Percentiles rank a stretch among this genome's conserved stretches.
Conservation (phyloP, 257 asterid genomes). For the Voacanga thouarsii region DNA sequence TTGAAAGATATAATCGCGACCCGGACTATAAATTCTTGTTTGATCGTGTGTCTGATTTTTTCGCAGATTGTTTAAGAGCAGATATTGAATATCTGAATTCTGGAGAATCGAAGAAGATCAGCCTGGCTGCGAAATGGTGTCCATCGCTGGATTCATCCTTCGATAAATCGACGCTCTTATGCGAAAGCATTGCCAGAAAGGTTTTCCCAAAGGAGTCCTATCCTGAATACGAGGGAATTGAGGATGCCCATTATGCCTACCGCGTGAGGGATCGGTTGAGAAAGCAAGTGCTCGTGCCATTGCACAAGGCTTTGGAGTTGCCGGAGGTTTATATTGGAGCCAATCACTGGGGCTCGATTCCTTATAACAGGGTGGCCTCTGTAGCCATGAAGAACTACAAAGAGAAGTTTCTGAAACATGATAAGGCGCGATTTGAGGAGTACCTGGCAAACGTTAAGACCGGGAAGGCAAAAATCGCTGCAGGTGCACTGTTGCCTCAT, state of each 20-base stretch:
- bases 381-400: slow-evolving; percentile 22
- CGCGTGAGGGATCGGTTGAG: slow-evolving; percentile 13
- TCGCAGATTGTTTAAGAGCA: no score
- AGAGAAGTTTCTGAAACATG: slow-evolving; percentile 6
- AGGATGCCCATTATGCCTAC: slow-evolving; percentile 4
- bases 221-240: slow-evolving; percentile 11
- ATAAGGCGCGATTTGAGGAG: slow-evolving; percentile 11
- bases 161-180: slow-evolving; percentile 17
- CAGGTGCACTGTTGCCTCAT: slow-evolving; percentile 17
- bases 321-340: slow-evolving; percentile 24
- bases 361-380: slow-evolving; percentile 17
- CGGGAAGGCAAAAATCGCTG: slow-evolving; percentile 18
- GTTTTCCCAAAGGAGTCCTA: neutral
- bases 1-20: slow-evolving; percentile 3
- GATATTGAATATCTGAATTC: slow-evolving; percentile 13
- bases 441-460: slow-evolving; percentile 11
- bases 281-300: slow-evolving; percentile 19
- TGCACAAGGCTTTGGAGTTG: slow-evolving; percentile 14
- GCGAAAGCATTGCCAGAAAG: slow-evolving; percentile 16
- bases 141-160: slow-evolving; percentile 24
- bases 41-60: slow-evolving; percentile 10
- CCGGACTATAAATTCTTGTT: slow-evolving; percentile 16
- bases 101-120: slow-evolving; percentile 1
- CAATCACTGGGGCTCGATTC: slow-evolving; percentile 8
- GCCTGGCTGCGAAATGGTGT: slow-evolving; percentile 24